Evolutionary conservation across 129 eudicot species (phyloP).

Genomic region (Dittrichia graveolens): DNA sequence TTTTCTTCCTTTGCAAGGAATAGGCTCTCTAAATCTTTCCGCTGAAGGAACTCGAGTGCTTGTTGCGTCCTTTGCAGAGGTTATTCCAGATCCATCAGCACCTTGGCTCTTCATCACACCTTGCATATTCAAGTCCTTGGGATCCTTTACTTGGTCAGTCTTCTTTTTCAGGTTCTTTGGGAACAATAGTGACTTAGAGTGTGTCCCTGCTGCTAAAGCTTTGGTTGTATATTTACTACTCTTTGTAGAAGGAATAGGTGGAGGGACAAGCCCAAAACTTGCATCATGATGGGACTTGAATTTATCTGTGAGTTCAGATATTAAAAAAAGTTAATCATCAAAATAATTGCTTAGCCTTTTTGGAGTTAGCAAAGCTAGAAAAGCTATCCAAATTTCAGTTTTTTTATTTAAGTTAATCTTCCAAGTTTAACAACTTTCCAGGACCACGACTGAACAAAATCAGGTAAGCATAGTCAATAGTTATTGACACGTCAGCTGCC

Average conservation of each 20-base stretch:
- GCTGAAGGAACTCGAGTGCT: slow-evolving; percentile 70
- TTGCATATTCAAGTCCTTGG: slow-evolving; percentile 20
- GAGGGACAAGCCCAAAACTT: slow-evolving; percentile 41
- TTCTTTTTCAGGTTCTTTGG: slow-evolving; percentile 60
- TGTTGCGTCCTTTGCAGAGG: slow-evolving; percentile 83
- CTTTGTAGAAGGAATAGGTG: slow-evolving; percentile 49
- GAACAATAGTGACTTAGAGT: slow-evolving; percentile 41
- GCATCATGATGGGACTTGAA: slow-evolving; percentile 36
- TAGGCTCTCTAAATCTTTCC: slow-evolving; percentile 80
- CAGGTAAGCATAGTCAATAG: background rate
- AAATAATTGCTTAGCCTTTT: background rate
- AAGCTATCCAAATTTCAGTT: background rate
- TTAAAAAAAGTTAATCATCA: slow-evolving; percentile 4
- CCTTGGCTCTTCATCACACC: slow-evolving; percentile 71
- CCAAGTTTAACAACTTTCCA: background rate
- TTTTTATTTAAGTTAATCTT: background rate
- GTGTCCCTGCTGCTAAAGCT: slow-evolving; percentile 44
- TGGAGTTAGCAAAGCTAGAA: background rate
- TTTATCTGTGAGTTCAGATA: slow-evolving; percentile 43
- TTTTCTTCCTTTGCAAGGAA: slow-evolving; percentile 72
- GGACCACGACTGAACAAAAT: background rate
- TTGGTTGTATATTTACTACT: slow-evolving; percentile 43
- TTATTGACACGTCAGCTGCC: background rate
- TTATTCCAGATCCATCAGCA: slow-evolving; percentile 92
- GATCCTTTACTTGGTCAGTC: slow-evolving; percentile 20